Conservation (phyloP, 129 eudicot species). For the Oenanthe sinensis region DNA sequence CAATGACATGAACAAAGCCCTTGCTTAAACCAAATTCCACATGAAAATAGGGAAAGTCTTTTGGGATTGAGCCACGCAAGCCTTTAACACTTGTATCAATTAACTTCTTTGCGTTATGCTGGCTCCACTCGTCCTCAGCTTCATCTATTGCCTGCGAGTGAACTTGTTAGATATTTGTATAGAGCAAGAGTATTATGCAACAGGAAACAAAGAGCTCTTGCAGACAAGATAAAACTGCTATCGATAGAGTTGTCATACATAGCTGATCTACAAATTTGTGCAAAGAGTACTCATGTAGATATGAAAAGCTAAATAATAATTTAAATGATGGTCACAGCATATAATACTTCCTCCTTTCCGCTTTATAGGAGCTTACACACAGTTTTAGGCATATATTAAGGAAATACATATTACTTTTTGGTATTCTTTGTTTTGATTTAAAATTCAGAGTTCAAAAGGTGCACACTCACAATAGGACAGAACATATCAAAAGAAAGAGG, state of each 20-base stretch:
- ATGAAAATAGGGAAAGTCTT: slow-evolving; percentile 81
- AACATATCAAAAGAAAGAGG: background rate
- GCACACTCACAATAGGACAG: background rate
- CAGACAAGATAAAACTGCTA: background rate
- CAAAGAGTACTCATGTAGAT: background rate
- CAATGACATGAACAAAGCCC: slow-evolving; percentile 89
- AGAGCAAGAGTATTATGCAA: background rate
- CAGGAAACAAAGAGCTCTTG: background rate
- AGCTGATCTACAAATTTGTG: background rate
- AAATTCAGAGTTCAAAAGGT: no score
- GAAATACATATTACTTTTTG: no score
- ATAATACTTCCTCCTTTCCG: background rate
- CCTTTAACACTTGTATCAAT: slow-evolving; percentile 92
- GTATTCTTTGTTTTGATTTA: background rate
- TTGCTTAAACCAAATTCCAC: slow-evolving; percentile 83
- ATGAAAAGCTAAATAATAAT: background rate
- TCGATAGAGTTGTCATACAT: no score
- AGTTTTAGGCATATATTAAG: no score
- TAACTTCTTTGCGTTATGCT: slow-evolving; percentile 80
- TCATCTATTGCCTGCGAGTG: slow-evolving; percentile 83
- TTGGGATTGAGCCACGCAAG: slow-evolving; percentile 64
- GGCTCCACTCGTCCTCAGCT: slow-evolving; percentile 97
- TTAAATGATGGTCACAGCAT: background rate
- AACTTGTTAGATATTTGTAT: background rate
- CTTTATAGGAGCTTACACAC: background rate